phyloP scores from a whole-genome alignment of 2,329 filamentous ascomycete genomes.

The Botrytis squamosa region DNA sequence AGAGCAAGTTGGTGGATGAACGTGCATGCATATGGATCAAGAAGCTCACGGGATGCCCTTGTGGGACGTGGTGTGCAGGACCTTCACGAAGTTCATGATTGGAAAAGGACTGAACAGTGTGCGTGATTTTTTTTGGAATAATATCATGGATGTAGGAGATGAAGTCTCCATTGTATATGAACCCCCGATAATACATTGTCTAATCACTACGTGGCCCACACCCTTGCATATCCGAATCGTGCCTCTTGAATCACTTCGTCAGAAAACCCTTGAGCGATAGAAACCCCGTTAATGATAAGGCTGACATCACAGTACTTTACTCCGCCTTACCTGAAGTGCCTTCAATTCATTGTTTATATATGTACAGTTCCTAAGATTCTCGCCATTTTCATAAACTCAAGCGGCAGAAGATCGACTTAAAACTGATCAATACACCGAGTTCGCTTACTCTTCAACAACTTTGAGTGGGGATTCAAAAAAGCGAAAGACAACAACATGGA shows the following conservation, averaged over 20 bases:
- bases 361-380: no score
- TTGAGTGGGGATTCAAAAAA: background rate
- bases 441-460: background rate
- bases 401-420: background rate
- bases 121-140: background rate
- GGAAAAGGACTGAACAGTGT: background rate
- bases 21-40: background rate
- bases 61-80: conserved; percentile 4
- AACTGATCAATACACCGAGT: background rate
- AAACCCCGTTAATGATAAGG: no score
- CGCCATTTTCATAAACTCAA: no score
- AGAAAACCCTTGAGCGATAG: no score
- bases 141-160: background rate
- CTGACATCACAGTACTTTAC: no score
- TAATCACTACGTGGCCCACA: background rate
- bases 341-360: no score
- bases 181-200: background rate
- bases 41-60: background rate
- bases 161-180: background rate
- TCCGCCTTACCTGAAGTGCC: no score
- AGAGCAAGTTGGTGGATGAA: background rate
- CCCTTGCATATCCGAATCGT: background rate
- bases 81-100: background rate
- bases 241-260: background rate
- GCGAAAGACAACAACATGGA: no score